phyloP scores from a whole-genome alignment of 176 grass and related monocot species.

The Raddia guianensis region DNA sequence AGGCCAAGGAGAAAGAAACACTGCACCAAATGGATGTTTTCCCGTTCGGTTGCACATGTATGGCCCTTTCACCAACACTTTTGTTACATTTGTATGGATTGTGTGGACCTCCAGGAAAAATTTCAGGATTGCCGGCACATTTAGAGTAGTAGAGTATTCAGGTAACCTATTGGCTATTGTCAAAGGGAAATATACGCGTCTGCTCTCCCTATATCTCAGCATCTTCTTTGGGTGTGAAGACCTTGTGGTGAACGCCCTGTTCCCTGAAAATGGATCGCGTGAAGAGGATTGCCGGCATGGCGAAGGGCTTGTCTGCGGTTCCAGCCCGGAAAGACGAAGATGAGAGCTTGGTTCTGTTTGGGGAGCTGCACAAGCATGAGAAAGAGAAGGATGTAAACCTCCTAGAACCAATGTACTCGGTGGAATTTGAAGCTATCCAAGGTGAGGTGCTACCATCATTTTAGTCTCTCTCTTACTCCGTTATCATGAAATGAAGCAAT shows the following conservation, averaged over 20 bases:
- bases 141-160: slow-evolving; percentile 18
- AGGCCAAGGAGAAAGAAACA: slow-evolving; percentile 47
- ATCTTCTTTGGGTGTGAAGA: neutral
- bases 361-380: slow-evolving; percentile 57
- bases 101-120: slow-evolving; percentile 27
- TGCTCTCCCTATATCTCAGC: slow-evolving; percentile 4
- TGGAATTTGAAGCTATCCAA: slow-evolving; percentile 61
- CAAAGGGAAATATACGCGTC: slow-evolving; percentile 19
- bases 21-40: neutral
- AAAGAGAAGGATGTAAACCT: slow-evolving; percentile 61
- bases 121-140: slow-evolving; percentile 50
- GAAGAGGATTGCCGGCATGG: slow-evolving; percentile 29
- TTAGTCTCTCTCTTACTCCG: neutral
- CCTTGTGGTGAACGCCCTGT: slow-evolving; percentile 17
- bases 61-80: slow-evolving; percentile 34
- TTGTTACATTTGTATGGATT: slow-evolving; percentile 44
- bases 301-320: neutral
- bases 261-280: slow-evolving; percentile 41
- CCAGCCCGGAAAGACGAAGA: slow-evolving; percentile 46
- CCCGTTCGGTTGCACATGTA: neutral
- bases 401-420: slow-evolving; percentile 61
- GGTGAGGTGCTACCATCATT: slow-evolving; percentile 30
- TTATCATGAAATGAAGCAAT: neutral
- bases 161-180: slow-evolving; percentile 17
- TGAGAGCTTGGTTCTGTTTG: slow-evolving; percentile 63